A percentile compares a stretch with the other conserved stretches of the same genome.
Evolutionary conservation across 1,284 basidiomycete species (phyloP).

Genomic region (Malassezia globosa): DNA sequence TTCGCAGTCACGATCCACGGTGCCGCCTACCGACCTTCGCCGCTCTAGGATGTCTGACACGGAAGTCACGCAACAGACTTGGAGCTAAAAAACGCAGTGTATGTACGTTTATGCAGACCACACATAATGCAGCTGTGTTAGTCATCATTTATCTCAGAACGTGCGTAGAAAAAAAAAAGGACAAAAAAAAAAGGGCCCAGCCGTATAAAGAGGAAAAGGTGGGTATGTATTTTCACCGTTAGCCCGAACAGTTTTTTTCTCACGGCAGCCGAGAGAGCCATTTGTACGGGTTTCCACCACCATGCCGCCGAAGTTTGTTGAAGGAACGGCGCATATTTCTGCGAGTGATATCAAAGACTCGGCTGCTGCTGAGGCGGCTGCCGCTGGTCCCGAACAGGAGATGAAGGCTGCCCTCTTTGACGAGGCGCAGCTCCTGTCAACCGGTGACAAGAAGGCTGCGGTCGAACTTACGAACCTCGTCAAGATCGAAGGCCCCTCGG

Average conservation of each 20-base stretch:
- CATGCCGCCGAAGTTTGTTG: conserved; percentile 17
- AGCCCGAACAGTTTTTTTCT: neutral
- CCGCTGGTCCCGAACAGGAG: conserved; percentile 39
- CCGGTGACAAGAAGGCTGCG: conserved; percentile 48
- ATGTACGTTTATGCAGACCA: neutral
- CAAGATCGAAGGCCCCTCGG: conserved; percentile 63
- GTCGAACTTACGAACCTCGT: conserved; percentile 50
- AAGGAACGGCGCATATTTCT: conserved; percentile 40
- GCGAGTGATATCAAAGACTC: conserved; percentile 41
- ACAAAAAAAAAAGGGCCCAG: conserved; percentile 12
- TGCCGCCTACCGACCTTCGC: too few relatives aligned
- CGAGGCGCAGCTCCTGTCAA: conserved; percentile 46
- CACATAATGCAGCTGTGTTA: conserved; percentile 6
- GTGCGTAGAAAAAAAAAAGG: conserved; percentile 7
- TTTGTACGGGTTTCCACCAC: neutral
- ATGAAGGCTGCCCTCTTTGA: conserved; percentile 48
- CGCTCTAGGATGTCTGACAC: too few relatives aligned
- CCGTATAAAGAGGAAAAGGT: conserved; percentile 16
- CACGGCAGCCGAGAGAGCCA: conserved; percentile 1
- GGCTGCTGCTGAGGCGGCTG: conserved; percentile 42
- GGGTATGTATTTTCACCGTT: too few relatives aligned
- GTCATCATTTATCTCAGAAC: conserved; percentile 11
- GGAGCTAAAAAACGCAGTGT: too few relatives aligned
- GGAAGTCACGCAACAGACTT: too few relatives aligned
- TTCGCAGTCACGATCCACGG: too few relatives aligned